Evolutionary conservation across 2,329 filamentous ascomycete genomes (phyloP).

Genomic region (Trichoderma sp.): DNA sequence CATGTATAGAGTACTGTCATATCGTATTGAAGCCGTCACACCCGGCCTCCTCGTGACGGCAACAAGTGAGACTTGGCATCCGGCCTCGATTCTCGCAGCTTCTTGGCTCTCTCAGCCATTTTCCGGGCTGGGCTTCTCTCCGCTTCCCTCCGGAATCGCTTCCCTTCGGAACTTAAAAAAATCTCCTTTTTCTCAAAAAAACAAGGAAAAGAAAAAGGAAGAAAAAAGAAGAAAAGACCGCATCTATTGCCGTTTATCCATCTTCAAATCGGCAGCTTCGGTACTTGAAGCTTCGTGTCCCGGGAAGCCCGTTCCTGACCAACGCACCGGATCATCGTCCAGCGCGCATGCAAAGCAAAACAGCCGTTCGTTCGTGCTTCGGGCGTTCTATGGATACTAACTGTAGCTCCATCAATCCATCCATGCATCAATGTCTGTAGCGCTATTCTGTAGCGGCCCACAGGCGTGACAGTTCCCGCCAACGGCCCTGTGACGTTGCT

Average conservation of each 20-base stretch:
- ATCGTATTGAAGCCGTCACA: background rate
- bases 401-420: background rate
- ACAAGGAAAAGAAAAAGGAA: background rate
- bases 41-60: constrained; percentile 16
- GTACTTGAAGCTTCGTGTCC: background rate
- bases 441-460: background rate
- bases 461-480: background rate
- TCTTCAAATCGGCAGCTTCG: background rate
- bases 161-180: background rate
- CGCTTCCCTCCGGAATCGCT: background rate
- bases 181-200: background rate
- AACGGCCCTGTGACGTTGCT: constrained; percentile 17
- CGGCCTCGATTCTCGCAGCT: background rate
- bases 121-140: background rate
- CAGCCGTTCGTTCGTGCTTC: constrained; percentile 1
- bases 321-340: background rate
- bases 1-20: background rate
- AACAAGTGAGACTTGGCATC: constrained; percentile 10
- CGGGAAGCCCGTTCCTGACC: constrained; percentile 17
- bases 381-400: background rate
- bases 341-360: background rate
- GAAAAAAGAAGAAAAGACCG: background rate
- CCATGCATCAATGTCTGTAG: background rate
- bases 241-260: background rate
- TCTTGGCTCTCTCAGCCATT: background rate